Evolutionary conservation across 441 rosid species (phyloP).

Genomic region (Mallotus japonicus): DNA sequence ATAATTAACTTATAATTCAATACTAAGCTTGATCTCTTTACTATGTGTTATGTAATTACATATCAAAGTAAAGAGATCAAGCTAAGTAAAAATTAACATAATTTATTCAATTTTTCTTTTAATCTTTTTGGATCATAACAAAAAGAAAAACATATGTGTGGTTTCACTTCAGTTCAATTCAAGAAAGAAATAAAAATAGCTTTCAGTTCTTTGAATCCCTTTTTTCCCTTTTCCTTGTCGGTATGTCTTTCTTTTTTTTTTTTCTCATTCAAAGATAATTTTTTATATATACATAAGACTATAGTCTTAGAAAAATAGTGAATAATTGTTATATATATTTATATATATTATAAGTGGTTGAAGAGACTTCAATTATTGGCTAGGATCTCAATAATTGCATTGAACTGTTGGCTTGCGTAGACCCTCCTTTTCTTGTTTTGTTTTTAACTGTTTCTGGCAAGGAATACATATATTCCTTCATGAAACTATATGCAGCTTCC

Average conservation of each 20-base stretch:
- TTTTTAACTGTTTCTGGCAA: conserved; percentile 29
- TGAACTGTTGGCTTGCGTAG: conserved; percentile 26
- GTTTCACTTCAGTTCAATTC: conserved; percentile 13
- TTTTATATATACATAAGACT: neutral
- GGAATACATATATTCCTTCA: conserved; percentile 13
- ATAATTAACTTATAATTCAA: no score
- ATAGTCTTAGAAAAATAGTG: conserved; percentile 14
- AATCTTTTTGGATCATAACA: conserved; percentile 21
- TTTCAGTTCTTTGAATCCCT: conserved; percentile 3
- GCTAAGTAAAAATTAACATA: neutral
- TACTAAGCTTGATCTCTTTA: neutral
- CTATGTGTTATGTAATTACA: neutral
- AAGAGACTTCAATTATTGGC: conserved; percentile 49
- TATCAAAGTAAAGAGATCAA: neutral
- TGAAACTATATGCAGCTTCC: conserved; percentile 1
- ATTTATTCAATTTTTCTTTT: neutral
- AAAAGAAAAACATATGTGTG: conserved; percentile 12
- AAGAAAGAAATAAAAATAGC: conserved; percentile 2
- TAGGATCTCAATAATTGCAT: conserved; percentile 49
- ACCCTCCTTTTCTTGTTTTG: conserved; percentile 8
- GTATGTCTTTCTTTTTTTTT: neutral
- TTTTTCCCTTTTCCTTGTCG: neutral
- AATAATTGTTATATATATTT: conserved; percentile 32
- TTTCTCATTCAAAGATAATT: neutral
- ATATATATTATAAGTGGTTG: conserved; percentile 22